Evolutionary conservation across 768 basidiomycete genomes (phyloP), one percentile per base, ranked within the genome.

Genomic region (Hypholoma fasciculare): DNA sequence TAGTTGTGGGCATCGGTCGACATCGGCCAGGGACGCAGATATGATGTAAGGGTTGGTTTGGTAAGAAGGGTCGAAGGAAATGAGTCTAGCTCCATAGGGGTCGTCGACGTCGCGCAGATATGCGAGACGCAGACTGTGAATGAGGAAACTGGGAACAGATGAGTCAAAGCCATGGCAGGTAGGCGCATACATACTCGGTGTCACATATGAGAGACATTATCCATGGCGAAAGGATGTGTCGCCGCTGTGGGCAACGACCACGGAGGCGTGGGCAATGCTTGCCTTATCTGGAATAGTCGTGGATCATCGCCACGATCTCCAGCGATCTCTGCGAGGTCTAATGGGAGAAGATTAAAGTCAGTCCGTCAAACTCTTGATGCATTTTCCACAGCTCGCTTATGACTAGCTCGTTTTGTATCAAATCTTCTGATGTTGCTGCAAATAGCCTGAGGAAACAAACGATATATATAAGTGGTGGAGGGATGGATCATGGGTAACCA

Each of bases 81-180:
- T 87, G 66, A 96, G 79, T 30, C 93, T 84, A 0, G 87, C 75
- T 13, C 90, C 90, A 67, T 95, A 92, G 1, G 89, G 87, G 67
- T 97, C 95, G 57, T 94, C 90, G 40, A 94, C 86, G 63, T 89
- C 85, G 59, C 94, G 89, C n/a, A 98, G 79, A 68, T 95, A 94
- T 12, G 89, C 85, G 26, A 98, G 77, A 5, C 95, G 88, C 5
- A 97, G 78, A 62, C 83, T 85, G 69, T 97, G 96, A 7, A 96
- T 90, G 38, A 96, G 78, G 69, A 87, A 83, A 60, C 83, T 84
- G 58, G 40, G 17, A 16, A 12, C 1, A 6, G 3, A 16, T 42
- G 17, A 17, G 40, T 42, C 17, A 17, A 16, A 42, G 40, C 40
- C 5, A 14, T 6, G 40, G 6, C 40, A 16, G 40, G 13, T 6